Percentiles rank a stretch among this genome's conserved stretches.
Conservation (phyloP, 129 eudicot genomes). For the Flaveria bidentis region DNA sequence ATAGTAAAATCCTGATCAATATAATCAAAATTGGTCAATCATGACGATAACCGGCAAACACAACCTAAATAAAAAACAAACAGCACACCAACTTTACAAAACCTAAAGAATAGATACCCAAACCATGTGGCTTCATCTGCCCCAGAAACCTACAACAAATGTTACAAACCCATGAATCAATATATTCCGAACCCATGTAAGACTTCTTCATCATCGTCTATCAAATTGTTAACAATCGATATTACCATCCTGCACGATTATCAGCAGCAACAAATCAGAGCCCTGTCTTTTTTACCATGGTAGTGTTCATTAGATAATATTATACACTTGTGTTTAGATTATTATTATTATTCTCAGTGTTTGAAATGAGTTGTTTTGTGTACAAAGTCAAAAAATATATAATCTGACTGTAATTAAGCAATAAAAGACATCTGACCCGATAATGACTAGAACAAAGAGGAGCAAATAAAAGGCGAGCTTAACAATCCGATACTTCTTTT, state of each 20-base stretch:
- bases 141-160: constrained; percentile 14
- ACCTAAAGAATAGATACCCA: constrained; percentile 1
- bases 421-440: constrained; percentile 50
- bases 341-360: background rate
- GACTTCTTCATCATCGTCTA: constrained; percentile 47
- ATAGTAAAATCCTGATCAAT: background rate
- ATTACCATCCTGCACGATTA: constrained; percentile 50
- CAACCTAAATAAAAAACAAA: background rate
- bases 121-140: background rate
- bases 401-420: background rate
- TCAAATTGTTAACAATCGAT: constrained; percentile 42
- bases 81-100: constrained; percentile 2
- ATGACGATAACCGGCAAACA: background rate
- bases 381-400: constrained; percentile 3
- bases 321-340: background rate
- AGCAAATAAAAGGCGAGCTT: constrained; percentile 64
- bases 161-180: constrained; percentile 24
- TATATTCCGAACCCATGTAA: constrained; percentile 36
- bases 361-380: background rate
- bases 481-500: constrained; percentile 65
- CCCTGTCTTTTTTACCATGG: background rate
- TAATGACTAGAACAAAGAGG: constrained; percentile 61
- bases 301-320: background rate
- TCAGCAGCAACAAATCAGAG: constrained; percentile 14
- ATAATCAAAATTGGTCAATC: background rate